Percentiles rank a stretch among this genome's conserved stretches.
phyloP scores from a whole-genome alignment of 2,329 filamentous ascomycete species.

The Hyphodiscus sp. region DNA sequence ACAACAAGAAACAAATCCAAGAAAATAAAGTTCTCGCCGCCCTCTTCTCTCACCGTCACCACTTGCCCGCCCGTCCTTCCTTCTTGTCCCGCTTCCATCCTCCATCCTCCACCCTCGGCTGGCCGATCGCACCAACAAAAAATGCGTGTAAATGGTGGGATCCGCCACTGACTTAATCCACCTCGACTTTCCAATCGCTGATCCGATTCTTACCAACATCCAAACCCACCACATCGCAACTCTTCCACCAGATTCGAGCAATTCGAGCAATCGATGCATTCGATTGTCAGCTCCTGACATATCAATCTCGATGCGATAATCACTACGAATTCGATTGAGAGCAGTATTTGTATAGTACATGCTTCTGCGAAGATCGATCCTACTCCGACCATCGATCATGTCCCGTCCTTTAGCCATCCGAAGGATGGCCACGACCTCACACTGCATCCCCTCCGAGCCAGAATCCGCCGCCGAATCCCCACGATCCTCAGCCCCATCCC shows the following conservation, averaged over 20 bases:
- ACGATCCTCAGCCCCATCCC: constrained; percentile 51
- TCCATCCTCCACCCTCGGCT: not conserved
- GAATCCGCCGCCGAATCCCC: constrained; percentile 21
- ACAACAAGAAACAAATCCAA: no score
- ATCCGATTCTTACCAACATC: not conserved
- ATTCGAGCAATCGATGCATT: no score
- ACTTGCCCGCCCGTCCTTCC: not conserved
- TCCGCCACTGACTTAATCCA: not conserved
- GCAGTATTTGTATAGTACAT: not conserved
- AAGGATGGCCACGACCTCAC: constrained; percentile 25
- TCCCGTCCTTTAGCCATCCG: constrained; percentile 21
- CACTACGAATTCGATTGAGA: not conserved
- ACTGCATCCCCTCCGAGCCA: constrained; percentile 27
- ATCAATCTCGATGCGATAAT: not conserved
- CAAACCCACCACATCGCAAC: no score
- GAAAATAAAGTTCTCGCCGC: not conserved
- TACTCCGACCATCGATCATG: constrained; percentile 15
- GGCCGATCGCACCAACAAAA: not conserved
- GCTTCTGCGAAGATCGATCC: constrained; percentile 5
- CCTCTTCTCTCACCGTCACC: not conserved
- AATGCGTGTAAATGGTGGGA: not conserved
- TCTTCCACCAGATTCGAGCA: not conserved
- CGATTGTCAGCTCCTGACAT: not conserved
- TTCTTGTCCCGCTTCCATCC: not conserved
- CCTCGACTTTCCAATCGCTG: not conserved